Evolutionary conservation across 2,329 filamentous ascomycete species (phyloP), one percentile per base, ranked within the genome.

Genomic region (Xylogone sp.): DNA sequence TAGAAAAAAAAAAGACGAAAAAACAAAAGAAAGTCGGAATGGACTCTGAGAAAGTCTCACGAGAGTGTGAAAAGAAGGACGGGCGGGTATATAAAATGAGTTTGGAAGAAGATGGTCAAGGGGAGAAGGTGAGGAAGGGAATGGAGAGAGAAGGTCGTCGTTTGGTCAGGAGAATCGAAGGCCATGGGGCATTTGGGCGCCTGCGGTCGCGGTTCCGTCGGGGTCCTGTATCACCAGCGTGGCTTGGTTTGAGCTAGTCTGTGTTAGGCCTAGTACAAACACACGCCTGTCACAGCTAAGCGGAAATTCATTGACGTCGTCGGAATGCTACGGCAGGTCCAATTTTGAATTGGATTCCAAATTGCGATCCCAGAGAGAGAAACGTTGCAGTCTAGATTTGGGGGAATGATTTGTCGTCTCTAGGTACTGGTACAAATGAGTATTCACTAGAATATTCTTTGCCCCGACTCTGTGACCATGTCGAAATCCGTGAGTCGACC

Each of bases 401-500:
- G n/a, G n/a, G n/a, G n/a, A n/a, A n/a, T n/a, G n/a, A n/a, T n/a
- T n/a, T n/a, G n/a, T n/a, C n/a, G n/a, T n/a, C n/a, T n/a, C n/a
- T n/a, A n/a, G n/a, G n/a, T n/a, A n/a, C n/a, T n/a, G n/a, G n/a
- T n/a, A n/a, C n/a, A n/a, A 39, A 39, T 39, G 34, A 18, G 13
- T 39, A 16, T 39, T 39, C 5, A 16, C 34, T 39, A 18, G 29
- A 18, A 18, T 16, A 39, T 48, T 48, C 21, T 27, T 27, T 10
- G 24, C n/a, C n/a, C n/a, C 5, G 10, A 39, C 8, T 18, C 29
- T n/a, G n/a, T 22, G 27, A 16, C 46, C 29, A 66, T 65, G 64
- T 64, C 64, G 21, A 60, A 59, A 61, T 63, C 63, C 24, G 64
- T 65, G 56, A 50, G 62, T 53, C 13, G 24, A n/a, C n/a, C n/a